Evolutionary conservation across 2,329 filamentous ascomycete species (phyloP), one percentile per base, ranked within the genome.

Genomic region (Magnaporthiopsis incrustans): DNA sequence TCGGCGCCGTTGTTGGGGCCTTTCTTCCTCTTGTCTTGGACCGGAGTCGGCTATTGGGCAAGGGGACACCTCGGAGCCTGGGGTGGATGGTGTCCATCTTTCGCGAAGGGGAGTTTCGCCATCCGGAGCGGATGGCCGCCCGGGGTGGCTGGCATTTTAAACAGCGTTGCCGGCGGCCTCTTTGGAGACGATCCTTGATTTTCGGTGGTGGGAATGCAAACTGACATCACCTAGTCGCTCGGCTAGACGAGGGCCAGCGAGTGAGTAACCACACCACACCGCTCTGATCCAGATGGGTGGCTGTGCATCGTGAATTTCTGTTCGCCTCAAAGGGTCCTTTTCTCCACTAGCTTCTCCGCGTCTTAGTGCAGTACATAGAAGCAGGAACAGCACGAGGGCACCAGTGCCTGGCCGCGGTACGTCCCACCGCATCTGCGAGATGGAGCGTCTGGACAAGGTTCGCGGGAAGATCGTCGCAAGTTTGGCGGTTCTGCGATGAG

Each of bases 1-100:
- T 14, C 25, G 14, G 38, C 60, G 30, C n/a, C 50, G 60, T 5
- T 30, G 22, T 30, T 38, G 57, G 53, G 56, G 35, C 5, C 8
- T n/a, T 27, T 57, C 33, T 22, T 30, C 33, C 12, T n/a, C 59
- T 56, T 26, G 25, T n/a, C 62, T 65, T 63, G 30, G 22, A 25
- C 44, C 44, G 44, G 44, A n/a, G 57, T 30, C n/a, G 44, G 59
- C 50, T 30, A 61, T 61, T 25, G 11, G 32, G 61, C 64, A 65
- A 66, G 65, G 64, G 64, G 64, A 65, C 65, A 66, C 64, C 64
- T 57, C 62, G 61, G 65, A 66, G 64, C 63, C 53, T 62, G 32
- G 32, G n/a, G 57, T 62, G 27, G 59, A 64, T 62, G 64, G 64
- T 64, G 65, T 60, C 65, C 64, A 61, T 62, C 64, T 65, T 64